A percentile compares a stretch with the other conserved stretches of the same genome.
These are phyloP conservation scores for Closterium sp. DNA, from an alignment of 139 green algal genomes.

Conservation along the genomic window DNA sequence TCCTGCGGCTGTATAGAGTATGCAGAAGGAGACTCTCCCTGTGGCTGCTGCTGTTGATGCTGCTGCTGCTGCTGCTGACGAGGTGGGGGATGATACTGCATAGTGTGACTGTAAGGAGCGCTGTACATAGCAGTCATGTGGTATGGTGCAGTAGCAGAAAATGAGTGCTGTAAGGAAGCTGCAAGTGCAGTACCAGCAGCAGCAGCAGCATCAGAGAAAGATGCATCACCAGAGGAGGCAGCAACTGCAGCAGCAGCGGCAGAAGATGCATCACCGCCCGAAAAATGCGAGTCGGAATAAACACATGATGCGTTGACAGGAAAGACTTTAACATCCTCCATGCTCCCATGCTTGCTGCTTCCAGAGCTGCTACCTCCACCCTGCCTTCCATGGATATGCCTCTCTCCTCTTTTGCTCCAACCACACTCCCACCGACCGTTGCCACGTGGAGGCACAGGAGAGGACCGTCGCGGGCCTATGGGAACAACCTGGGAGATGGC, in stretches of 20 bases:
- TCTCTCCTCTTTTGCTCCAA: background rate
- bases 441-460: background rate
- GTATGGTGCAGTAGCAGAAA: background rate
- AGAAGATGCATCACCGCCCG: no score
- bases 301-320: background rate
- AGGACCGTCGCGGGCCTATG: background rate
- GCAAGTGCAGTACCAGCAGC: background rate
- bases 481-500: background rate
- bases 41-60: background rate
- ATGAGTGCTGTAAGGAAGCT: background rate
- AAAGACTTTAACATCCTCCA: background rate
- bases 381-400: background rate
- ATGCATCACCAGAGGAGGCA: no score
- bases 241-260: no score
- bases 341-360: background rate
- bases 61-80: background rate
- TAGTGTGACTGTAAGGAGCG: background rate
- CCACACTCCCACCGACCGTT: background rate
- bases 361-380: background rate
- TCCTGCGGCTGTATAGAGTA: background rate
- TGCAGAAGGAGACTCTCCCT: background rate
- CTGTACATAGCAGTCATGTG: background rate
- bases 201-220: background rate
- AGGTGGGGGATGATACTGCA: background rate
- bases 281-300: background rate